Evolutionary conservation across 371 early-diverging fungal species (phyloP).

Genomic region (Apophysomyces sp.): DNA sequence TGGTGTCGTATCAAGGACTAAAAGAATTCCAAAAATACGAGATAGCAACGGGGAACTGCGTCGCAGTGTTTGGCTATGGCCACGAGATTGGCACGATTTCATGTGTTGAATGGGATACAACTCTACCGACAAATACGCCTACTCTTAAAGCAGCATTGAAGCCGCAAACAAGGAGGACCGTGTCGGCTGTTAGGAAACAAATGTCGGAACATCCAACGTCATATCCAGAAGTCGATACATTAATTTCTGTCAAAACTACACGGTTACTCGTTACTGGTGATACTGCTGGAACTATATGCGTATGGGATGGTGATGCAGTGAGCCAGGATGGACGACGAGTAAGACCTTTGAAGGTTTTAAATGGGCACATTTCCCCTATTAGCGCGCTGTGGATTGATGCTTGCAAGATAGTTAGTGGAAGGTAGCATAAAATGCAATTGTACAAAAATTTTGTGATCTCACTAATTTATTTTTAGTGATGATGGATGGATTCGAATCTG

Average conservation of each 20-base stretch:
- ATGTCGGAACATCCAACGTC: not conserved
- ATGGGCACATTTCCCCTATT: slow-evolving; percentile 35
- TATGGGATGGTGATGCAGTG: slow-evolving; percentile 38
- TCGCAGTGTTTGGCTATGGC: slow-evolving; percentile 25
- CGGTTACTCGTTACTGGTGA: slow-evolving; percentile 53
- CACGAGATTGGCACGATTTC: slow-evolving; percentile 30
- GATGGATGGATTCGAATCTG: slow-evolving; percentile 53
- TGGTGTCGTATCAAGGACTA: slow-evolving; percentile 29
- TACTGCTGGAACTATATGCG: slow-evolving; percentile 36
- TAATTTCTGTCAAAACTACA: slow-evolving; percentile 12
- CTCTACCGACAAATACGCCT: not conserved
- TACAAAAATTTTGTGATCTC: not conserved
- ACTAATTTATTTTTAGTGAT: slow-evolving; percentile 14
- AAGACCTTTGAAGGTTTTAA: slow-evolving; percentile 22
- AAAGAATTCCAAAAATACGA: slow-evolving; percentile 26
- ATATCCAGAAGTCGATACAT: not conserved
- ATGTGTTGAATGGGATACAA: slow-evolving; percentile 42
- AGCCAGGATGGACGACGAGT: slow-evolving; percentile 8
- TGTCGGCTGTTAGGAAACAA: not conserved
- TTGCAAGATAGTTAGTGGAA: slow-evolving; percentile 47
- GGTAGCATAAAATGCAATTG: slow-evolving; percentile 19
- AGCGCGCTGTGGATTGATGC: slow-evolving; percentile 44
- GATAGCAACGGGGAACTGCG: slow-evolving; percentile 21
- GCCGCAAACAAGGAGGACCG: not conserved
- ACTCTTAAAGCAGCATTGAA: slow-evolving; percentile 24